Evolutionary conservation across 2,329 filamentous ascomycete genomes (phyloP).

Genomic region (Sporothrix euskadiensis): DNA sequence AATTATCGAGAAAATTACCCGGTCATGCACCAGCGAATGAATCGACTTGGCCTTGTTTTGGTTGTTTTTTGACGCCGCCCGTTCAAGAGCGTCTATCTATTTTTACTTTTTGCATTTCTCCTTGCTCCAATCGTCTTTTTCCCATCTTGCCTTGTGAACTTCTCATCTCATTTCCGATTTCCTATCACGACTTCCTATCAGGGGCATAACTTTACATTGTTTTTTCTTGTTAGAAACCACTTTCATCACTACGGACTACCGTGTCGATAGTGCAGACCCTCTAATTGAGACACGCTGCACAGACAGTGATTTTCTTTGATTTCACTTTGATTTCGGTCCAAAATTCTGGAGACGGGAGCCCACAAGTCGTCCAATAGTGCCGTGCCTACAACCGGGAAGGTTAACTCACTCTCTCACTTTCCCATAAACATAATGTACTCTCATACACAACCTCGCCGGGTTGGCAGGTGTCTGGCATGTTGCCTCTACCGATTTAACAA

Average conservation of each 20-base stretch:
- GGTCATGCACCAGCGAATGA: slow-evolving; percentile 2
- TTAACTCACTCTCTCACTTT: not conserved
- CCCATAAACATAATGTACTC: too few relatives aligned
- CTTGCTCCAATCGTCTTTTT: not conserved
- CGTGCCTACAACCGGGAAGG: not conserved
- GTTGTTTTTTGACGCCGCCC: too few relatives aligned
- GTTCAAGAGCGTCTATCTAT: not conserved
- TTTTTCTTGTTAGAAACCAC: not conserved
- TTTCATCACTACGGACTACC: not conserved
- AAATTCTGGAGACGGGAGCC: not conserved
- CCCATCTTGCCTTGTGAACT: not conserved
- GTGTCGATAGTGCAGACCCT: not conserved
- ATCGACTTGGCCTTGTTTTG: not conserved
- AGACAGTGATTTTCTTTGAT: not conserved
- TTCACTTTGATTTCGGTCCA: not conserved
- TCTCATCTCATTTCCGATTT: not conserved
- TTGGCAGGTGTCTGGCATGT: not conserved
- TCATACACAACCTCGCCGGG: not conserved
- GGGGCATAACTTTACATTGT: not conserved
- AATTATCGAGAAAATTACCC: not conserved
- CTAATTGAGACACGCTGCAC: not conserved
- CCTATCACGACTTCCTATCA: not conserved
- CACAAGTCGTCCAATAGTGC: not conserved
- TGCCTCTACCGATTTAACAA: not conserved
- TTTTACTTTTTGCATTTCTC: not conserved